Conservation (phyloP, 1,284 basidiomycete species). For the Rugosomyces carneus region DNA sequence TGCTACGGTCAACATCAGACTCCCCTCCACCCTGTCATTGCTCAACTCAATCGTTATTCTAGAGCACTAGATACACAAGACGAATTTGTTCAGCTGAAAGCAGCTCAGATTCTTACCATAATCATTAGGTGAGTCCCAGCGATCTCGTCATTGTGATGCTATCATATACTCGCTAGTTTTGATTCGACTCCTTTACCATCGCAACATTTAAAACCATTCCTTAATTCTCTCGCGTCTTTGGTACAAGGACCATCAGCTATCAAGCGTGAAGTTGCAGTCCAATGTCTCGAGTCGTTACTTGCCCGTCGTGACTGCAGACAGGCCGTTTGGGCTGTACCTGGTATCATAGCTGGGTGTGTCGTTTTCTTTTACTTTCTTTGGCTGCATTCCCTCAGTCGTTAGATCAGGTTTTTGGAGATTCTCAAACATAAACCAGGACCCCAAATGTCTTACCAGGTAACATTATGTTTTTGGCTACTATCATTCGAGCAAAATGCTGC, state of each 20-base stretch:
- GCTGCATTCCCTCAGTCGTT: slow-evolving; percentile 32
- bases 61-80: slow-evolving; percentile 85
- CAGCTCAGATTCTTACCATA: slow-evolving; percentile 83
- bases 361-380: slow-evolving; percentile 1
- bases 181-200: slow-evolving; percentile 47
- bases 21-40: slow-evolving; percentile 2
- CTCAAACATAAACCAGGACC: slow-evolving; percentile 71
- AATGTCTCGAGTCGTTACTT: slow-evolving; percentile 84
- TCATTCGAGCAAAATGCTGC: slow-evolving; percentile 87
- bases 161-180: slow-evolving; percentile 34
- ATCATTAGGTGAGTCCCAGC: slow-evolving; percentile 58
- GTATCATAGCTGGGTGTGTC: slow-evolving; percentile 57
- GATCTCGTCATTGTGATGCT: neutral
- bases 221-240: slow-evolving; percentile 58
- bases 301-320: slow-evolving; percentile 74
- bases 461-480: slow-evolving; percentile 91
- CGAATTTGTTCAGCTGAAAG: slow-evolving; percentile 90
- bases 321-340: slow-evolving; percentile 66
- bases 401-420: slow-evolving; percentile 57
- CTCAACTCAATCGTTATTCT: slow-evolving; percentile 8
- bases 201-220: slow-evolving; percentile 60
- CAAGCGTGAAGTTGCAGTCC: slow-evolving; percentile 85
- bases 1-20: slow-evolving; percentile 58
- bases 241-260: slow-evolving; percentile 58
- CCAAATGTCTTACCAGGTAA: slow-evolving; percentile 95